Base-by-base conservation (phyloP, 2,329 filamentous ascomycete species). In the Malbranchea zuffiana region DNA sequence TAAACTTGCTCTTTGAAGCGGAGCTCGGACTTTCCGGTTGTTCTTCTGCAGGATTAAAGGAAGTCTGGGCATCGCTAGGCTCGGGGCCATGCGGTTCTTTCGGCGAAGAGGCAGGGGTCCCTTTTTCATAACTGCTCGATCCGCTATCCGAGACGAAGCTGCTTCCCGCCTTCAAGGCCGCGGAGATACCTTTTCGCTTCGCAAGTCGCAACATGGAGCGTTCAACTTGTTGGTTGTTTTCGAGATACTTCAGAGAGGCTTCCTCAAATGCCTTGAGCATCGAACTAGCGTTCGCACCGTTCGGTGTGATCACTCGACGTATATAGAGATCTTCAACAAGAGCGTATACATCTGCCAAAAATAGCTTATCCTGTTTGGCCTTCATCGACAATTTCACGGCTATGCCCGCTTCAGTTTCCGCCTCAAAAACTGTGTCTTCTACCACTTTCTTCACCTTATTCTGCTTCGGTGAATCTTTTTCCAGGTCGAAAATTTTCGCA, bases 231-330 rank as follows among this genome's bases (percentile, higher is more conserved):
- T n/a, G n/a, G n/a, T n/a, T n/a, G n/a, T n/a, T 26, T 54, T 61
- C 59, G 1, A 75, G 53, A 37, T 72, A 76, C 39, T 67, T 66
- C 30, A 59, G 62, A 0, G 71, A 65, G 3, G 71, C 73, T 24
- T 59, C 60, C 40, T 67, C 63, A 21, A 77, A 69, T 12, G 62
- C 57, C 5, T 70, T 63, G 13, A 75, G 49, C 3, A 68, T 61
- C 5, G 71, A 66, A 38, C 67, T 17, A 2, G 34, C 20, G 12
- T 32, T 23, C 10, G 16, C 12, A 17, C 54, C 27, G 17, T 23
- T 29, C 12, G 18, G 8, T 13, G 26, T 8, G 10, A 17, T 17
- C 10, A 33, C 19, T 32, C 27, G 39, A 3, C 35, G 37, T 27
- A 26, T 23, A 6, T 6, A 16, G 4, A 47, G 15, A 13, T 41